Evolutionary conservation across 208 protist genomes (phyloP), one percentile per base, ranked within the genome.

Genomic region (Leptomonas seymouri): DNA sequence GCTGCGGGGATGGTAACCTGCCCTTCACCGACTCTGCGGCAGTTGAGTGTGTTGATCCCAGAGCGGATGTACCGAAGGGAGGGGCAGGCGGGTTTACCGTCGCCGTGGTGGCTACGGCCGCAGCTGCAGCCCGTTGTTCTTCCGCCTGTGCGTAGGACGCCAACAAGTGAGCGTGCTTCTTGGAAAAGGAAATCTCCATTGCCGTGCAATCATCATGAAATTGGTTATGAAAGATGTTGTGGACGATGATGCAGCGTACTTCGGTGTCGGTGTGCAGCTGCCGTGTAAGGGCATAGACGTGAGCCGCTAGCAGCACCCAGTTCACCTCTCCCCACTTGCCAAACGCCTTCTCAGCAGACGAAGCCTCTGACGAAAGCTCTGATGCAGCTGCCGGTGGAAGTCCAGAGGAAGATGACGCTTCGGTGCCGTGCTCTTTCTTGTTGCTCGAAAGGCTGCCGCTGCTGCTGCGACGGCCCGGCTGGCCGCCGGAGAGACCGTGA

Each of bases 301-400:
- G 62, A 15, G 71, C 71, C 1, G 71, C 71, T 15, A 76, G 63
- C 39, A 76, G 48, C 39, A 63, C 62, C 71, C 71, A 76, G 30
- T 66, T 49, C 55, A 76, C 71, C 0, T 50, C 48, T 1, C 56
- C 71, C 71, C 62, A 70, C 0, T 3, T 21, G 11, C 31, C 27
- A 41, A 68, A 66, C 36, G 6, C 30, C 7, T 30, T n/a, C n/a
- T 39, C 54, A 8, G 20, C 54, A 2, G 4, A 1, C 0, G 27
- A 41, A 3, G 54, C 3, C 16, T 15, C 34, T 9, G 34, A 9
- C 34, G 34, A 12, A 9, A 3, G 34, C 34, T 39, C 34, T 9
- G 34, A 12, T 9, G 34, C 9, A 39, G 34, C 34, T 3, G 34
- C 34, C 7, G 34, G 34, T 39, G 9, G 34, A 3, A 12, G 34